A percentile compares a stretch with the other conserved stretches of the same genome.
These are phyloP conservation scores for Plasmodium falciparum DNA, from an alignment of 169 alveolate genomes.

Conservation along the genomic window DNA sequence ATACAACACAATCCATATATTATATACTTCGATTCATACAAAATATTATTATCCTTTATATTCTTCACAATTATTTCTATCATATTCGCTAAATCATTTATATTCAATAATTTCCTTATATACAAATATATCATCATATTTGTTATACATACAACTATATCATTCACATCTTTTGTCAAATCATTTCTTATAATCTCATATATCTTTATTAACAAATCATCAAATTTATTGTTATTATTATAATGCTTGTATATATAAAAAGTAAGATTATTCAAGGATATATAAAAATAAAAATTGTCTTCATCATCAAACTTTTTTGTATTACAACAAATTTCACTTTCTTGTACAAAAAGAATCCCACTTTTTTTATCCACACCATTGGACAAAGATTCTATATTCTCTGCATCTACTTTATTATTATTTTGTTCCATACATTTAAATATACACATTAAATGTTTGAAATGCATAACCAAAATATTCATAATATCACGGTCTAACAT, in stretches of 20 bases:
- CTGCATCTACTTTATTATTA: background rate
- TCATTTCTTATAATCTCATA: constrained; percentile 16
- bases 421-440: background rate
- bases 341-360: no score
- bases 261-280: constrained; percentile 47
- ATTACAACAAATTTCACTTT: background rate
- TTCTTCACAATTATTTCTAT: constrained; percentile 12
- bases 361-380: no score
- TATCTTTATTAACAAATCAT: constrained; percentile 19
- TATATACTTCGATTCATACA: constrained; percentile 59
- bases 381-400: no score
- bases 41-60: constrained; percentile 8
- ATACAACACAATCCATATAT: constrained; percentile 52
- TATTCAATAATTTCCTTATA: constrained; percentile 47
- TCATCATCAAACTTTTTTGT: background rate
- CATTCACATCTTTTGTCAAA: constrained; percentile 6
- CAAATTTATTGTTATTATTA: constrained; percentile 24
- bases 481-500: constrained; percentile 18
- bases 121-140: constrained; percentile 68
- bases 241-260: constrained; percentile 71
- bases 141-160: constrained; percentile 18
- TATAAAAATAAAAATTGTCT: constrained; percentile 50
- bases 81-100: constrained; percentile 22
- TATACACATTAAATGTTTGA: background rate
- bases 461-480: constrained; percentile 20